Percentiles rank a stretch among this genome's conserved stretches.
Conservation (phyloP, 75 land plant species). For the Selaginella moellendorffii region DNA sequence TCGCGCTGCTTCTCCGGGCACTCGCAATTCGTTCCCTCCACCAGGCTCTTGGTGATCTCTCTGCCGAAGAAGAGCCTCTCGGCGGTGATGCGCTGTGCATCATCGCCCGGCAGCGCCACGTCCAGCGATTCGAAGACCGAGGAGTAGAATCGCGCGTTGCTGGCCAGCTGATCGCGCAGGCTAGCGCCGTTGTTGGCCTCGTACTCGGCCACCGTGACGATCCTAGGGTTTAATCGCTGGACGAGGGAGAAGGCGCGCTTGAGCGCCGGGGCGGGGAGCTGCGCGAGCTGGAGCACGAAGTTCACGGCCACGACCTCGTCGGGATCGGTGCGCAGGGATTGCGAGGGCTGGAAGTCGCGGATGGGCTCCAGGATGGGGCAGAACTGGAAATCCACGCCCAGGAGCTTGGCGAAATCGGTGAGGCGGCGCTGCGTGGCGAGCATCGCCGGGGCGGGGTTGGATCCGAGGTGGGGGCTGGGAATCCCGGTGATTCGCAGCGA, state of each 20-base stretch:
- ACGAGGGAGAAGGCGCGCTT: conserved; percentile 36
- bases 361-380: conserved; percentile 9
- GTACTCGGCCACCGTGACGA: conserved; percentile 75
- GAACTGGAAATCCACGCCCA: conserved; percentile 14
- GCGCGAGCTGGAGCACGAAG: conserved; percentile 76
- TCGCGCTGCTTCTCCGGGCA: background rate
- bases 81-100: conserved; percentile 34
- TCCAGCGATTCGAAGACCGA: conserved; percentile 83
- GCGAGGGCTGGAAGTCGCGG: too few relatives aligned
- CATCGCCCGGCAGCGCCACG: conserved; percentile 44
- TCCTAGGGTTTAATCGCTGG: conserved; percentile 32
- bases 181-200: conserved; percentile 47
- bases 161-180: conserved; percentile 36
- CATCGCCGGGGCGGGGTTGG: background rate
- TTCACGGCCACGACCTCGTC: conserved; percentile 60
- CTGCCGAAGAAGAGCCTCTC: conserved; percentile 51
- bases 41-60: conserved; percentile 35
- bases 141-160: conserved; percentile 46
- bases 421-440: conserved; percentile 12
- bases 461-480: conserved; percentile 5
- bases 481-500: conserved; percentile 15
- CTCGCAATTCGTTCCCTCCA: too few relatives aligned
- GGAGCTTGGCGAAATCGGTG: background rate
- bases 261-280: conserved; percentile 43
- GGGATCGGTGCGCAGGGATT: conserved; percentile 8